These are phyloP conservation scores for Trapa bicornis DNA, from an alignment of 345 rosid genomes.

Conservation along the genomic window DNA sequence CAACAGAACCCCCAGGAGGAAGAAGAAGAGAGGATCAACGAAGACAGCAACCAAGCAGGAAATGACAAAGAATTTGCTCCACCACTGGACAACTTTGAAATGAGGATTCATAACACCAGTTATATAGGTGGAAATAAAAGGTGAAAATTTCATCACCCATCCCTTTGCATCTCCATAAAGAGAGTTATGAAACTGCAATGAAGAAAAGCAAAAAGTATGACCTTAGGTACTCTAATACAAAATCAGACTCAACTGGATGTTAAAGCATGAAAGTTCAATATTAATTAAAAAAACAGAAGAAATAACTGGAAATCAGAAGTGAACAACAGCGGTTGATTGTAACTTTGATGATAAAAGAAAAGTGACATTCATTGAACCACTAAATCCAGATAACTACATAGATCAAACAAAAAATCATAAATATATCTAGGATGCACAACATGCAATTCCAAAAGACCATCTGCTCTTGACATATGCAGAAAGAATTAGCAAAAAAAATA, in stretches of 20 bases:
- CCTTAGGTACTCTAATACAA: slow-evolving; percentile 3
- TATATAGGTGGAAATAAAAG: slow-evolving; percentile 24
- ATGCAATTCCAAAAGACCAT: background rate
- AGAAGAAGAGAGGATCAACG: slow-evolving; percentile 75
- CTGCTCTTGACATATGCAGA: background rate
- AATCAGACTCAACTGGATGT: background rate
- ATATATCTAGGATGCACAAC: background rate
- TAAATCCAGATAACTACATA: background rate
- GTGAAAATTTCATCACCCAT: slow-evolving; percentile 46
- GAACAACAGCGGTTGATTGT: no score
- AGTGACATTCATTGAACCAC: background rate
- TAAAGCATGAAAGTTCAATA: background rate
- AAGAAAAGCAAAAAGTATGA: background rate
- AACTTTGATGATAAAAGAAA: no score
- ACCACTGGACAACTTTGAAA: slow-evolving; percentile 38
- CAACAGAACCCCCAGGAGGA: slow-evolving; percentile 37
- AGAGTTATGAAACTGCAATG: slow-evolving; percentile 48
- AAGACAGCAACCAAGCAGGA: slow-evolving; percentile 68
- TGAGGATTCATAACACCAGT: slow-evolving; percentile 85
- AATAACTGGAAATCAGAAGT: background rate
- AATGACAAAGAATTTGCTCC: slow-evolving; percentile 63
- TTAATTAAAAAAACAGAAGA: background rate
- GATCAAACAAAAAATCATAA: background rate
- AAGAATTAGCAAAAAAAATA: background rate
- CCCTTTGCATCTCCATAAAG: slow-evolving; percentile 78